Conservation (phyloP, 2,329 filamentous ascomycete genomes). For the Tolypocladium guangdongense region DNA sequence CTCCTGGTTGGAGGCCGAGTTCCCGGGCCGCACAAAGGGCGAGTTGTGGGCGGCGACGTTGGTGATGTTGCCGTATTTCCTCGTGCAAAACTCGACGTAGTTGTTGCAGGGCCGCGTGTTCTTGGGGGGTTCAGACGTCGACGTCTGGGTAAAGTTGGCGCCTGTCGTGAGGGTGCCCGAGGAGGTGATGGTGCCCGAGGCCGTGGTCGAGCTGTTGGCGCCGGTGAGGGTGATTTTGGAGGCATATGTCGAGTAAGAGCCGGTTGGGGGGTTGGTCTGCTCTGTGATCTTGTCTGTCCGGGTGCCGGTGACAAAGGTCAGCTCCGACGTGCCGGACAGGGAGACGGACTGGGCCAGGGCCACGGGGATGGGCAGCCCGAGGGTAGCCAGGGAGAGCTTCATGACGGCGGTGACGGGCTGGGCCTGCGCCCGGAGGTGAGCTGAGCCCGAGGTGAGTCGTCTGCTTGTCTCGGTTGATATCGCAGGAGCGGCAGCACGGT, state of each 20-base stretch:
- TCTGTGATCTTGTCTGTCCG: slow-evolving; percentile 26
- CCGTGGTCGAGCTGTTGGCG: slow-evolving; percentile 10
- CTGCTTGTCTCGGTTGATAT: not conserved
- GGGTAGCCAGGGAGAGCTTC: slow-evolving; percentile 10
- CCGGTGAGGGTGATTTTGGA: slow-evolving; percentile 31
- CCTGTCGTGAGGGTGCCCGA: slow-evolving; percentile 23
- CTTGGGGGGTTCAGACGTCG: slow-evolving; percentile 32
- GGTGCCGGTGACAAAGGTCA: slow-evolving; percentile 26
- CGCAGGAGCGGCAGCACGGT: not conserved
- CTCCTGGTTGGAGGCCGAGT: slow-evolving; percentile 65
- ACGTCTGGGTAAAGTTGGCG: slow-evolving; percentile 28
- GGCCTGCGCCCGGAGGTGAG: not conserved
- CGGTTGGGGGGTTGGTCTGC: slow-evolving; percentile 28
- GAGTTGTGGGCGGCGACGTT: slow-evolving; percentile 72
- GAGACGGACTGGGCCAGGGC: slow-evolving; percentile 15
- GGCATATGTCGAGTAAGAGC: slow-evolving; percentile 31
- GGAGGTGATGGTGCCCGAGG: slow-evolving; percentile 20
- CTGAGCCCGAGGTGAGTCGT: not conserved
- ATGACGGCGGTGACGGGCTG: slow-evolving; percentile 5
- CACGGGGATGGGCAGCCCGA: slow-evolving; percentile 13
- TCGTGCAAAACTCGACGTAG: slow-evolving; percentile 63
- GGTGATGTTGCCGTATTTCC: slow-evolving; percentile 74
- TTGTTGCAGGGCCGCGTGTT: slow-evolving; percentile 77
- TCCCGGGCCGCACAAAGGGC: slow-evolving; percentile 60
- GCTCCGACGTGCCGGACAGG: slow-evolving; percentile 19